Base-by-base conservation (phyloP, 371 early-diverging fungal genomes). In the Blakeslea trispora region DNA sequence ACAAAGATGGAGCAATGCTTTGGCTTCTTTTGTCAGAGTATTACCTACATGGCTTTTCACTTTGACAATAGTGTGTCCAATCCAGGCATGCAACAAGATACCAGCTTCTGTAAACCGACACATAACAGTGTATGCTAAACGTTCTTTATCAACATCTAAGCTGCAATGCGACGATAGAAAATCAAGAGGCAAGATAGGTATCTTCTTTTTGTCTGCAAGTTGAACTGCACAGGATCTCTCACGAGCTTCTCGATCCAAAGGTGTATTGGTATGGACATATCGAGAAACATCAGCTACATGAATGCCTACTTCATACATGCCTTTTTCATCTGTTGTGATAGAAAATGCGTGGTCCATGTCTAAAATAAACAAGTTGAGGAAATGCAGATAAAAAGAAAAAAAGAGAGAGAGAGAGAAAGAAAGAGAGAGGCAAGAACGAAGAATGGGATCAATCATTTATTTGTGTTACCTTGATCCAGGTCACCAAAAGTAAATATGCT, bases 261-360 rank as follows among this genome's bases (percentile, higher is more conserved):
- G 76, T 1, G 87, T 83, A 44, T 73, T 75, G 14, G 75, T 75
- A 47, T 65, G 66, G 5, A 97, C 88, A 79, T 89, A 93, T 59
- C 86, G 79, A 2, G 89, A 83, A 15, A 96, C 92, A 69, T 97
- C 98, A 46, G 95, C 89, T 54, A 96, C 94, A 68, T 97, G 94
- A 31, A 92, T 86, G 18, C 93, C 93, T 17, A 93, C 76, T 57
- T 88, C 85, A 57, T 67, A 86, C 0, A 69, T 37, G 35, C 63
- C 65, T 13, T 63, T 61, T 19, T 61, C 51, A 13, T 19, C 17
- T 6, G 19, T 13, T 23, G 48, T 57, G 11, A 75, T 45, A 1
- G 75, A 72, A 42, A 65, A 66, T 1, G 70, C 75, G 44, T 51
- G 50, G 8, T 69, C 67, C 3, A 57, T 37, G 35, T 39, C 63